Evolutionary conservation across 768 basidiomycete genomes (phyloP).

Genomic region (Calocybe indica): DNA sequence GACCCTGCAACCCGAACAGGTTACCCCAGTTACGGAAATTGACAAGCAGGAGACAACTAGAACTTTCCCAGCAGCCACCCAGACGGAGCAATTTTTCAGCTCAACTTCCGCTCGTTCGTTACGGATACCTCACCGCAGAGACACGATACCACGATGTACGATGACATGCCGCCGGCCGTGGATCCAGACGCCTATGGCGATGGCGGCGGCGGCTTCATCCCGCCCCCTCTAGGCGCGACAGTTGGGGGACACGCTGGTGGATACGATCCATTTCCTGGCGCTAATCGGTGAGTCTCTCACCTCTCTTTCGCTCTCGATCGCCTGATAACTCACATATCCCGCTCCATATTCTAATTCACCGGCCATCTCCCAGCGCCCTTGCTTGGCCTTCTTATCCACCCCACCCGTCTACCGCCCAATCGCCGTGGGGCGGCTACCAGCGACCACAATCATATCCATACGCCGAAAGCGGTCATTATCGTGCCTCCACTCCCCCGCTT

Average conservation of each 20-base stretch:
- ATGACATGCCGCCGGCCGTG: too few relatives aligned
- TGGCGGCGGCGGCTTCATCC: constrained; percentile 16
- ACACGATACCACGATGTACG: too few relatives aligned
- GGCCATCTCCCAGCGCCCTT: background rate
- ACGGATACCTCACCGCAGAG: too few relatives aligned
- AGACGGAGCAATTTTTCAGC: too few relatives aligned
- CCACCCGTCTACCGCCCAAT: constrained; percentile 5
- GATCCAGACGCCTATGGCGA: constrained; percentile 3
- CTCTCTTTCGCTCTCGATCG: background rate
- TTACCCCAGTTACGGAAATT: too few relatives aligned
- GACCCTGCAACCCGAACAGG: too few relatives aligned
- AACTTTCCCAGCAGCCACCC: too few relatives aligned
- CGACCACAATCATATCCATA: constrained; percentile 3
- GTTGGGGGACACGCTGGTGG: constrained; percentile 22
- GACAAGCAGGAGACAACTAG: too few relatives aligned
- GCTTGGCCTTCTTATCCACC: background rate
- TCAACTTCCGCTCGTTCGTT: too few relatives aligned
- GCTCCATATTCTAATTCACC: background rate
- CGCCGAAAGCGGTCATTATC: background rate
- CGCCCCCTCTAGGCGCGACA: constrained; percentile 26
- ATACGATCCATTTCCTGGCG: constrained; percentile 11
- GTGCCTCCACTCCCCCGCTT: constrained; percentile 10
- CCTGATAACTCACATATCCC: constrained; percentile 1
- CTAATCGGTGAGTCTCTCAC: constrained; percentile 8
- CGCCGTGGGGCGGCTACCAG: constrained; percentile 13